Evolutionary conservation across 345 rosid species (phyloP).

Genomic region (Eutrema yunnanense): DNA sequence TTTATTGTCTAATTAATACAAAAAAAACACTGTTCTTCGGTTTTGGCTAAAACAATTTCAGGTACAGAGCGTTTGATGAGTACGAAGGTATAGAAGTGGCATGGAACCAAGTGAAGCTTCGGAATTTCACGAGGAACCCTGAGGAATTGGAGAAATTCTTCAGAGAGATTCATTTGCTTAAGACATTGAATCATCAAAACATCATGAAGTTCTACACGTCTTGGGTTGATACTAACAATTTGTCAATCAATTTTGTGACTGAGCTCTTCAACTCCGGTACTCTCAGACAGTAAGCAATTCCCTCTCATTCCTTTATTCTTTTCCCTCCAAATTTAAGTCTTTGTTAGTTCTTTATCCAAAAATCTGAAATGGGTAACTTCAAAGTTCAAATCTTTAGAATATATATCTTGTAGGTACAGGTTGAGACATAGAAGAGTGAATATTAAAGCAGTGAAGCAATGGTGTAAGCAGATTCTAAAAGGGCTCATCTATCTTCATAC

Average conservation of each 20-base stretch:
- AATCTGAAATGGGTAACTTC: neutral
- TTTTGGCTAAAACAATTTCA: slow-evolving; percentile 15
- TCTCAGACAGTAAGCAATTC: slow-evolving; percentile 60
- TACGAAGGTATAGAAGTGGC: slow-evolving; percentile 94
- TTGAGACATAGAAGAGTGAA: slow-evolving; percentile 78
- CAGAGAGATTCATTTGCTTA: slow-evolving; percentile 92
- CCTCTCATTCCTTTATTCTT: neutral
- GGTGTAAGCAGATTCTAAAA: slow-evolving; percentile 87
- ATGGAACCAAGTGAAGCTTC: slow-evolving; percentile 97
- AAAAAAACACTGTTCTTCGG: slow-evolving; percentile 1
- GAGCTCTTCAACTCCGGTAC: slow-evolving; percentile 98
- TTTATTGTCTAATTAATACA: neutral
- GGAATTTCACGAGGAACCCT: slow-evolving; percentile 79
- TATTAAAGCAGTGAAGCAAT: slow-evolving; percentile 91
- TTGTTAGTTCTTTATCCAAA: neutral
- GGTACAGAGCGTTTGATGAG: slow-evolving; percentile 88
- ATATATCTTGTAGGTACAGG: slow-evolving; percentile 49
- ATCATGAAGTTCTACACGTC: slow-evolving; percentile 93
- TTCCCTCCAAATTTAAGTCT: neutral
- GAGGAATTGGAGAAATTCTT: slow-evolving; percentile 86
- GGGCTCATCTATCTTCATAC: slow-evolving; percentile 88
- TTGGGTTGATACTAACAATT: slow-evolving; percentile 80
- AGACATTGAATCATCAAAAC: slow-evolving; percentile 83
- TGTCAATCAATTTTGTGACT: slow-evolving; percentile 92
- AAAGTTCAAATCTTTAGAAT: neutral